Evolutionary conservation across 202 grass and related monocot species (phyloP).

Genomic region (Miscanthus sacchariflorus): DNA sequence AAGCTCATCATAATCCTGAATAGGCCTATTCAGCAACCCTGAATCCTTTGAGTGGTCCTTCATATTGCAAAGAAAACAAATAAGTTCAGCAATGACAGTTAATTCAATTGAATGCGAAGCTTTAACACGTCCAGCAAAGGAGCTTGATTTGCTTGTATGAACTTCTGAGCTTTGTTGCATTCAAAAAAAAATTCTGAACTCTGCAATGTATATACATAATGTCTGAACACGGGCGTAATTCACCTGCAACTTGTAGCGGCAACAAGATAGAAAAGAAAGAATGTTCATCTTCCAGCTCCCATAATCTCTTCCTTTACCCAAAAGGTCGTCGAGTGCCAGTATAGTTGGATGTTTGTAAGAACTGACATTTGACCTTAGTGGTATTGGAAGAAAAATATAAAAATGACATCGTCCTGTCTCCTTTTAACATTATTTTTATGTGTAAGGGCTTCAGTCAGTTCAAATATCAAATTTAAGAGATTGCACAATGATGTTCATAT

Average conservation of each 20-base stretch:
- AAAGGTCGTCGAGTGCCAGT: slow-evolving; percentile 45
- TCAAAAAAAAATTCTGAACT: neutral
- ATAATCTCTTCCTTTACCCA: slow-evolving; percentile 60
- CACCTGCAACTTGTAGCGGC: slow-evolving; percentile 39
- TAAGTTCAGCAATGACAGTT: neutral
- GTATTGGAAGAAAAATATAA: neutral
- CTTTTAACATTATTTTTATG: neutral
- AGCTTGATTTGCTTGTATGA: slow-evolving; percentile 67
- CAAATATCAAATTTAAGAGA: neutral
- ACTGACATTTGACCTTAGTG: neutral
- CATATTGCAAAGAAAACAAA: neutral
- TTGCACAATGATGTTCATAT: neutral
- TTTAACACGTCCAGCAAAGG: slow-evolving; percentile 58
- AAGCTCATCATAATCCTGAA: neutral
- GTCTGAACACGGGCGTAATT: neutral
- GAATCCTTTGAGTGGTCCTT: neutral
- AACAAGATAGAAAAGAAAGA: slow-evolving; percentile 49
- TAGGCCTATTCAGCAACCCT: neutral
- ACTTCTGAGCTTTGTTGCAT: slow-evolving; percentile 5
- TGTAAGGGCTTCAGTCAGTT: neutral
- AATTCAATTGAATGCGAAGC: slow-evolving; percentile 70
- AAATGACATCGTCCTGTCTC: slow-evolving; percentile 2
- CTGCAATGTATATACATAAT: slow-evolving; percentile 20
- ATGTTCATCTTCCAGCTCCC: slow-evolving; percentile 83
- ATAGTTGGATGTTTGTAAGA: slow-evolving; percentile 25